Evolutionary conservation across 2,329 filamentous ascomycete genomes (phyloP).

Genomic region (Hypoxylon sp.): DNA sequence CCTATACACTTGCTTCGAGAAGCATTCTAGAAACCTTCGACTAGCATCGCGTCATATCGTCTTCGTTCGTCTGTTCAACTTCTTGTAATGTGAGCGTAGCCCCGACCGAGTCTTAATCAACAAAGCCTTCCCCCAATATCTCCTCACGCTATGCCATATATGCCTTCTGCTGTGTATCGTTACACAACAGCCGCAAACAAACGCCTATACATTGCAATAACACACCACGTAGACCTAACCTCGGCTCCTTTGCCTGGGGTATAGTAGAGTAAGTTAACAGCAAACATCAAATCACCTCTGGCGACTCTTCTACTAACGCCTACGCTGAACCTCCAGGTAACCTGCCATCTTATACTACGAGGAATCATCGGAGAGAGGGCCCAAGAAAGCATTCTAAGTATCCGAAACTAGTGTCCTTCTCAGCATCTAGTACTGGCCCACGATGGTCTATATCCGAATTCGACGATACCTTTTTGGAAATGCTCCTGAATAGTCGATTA

Average conservation of each 20-base stretch:
- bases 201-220: not conserved
- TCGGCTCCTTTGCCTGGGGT: not conserved
- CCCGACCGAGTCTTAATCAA: not conserved
- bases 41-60: not conserved
- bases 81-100: not conserved
- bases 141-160: slow-evolving; percentile 9
- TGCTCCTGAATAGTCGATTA: not conserved
- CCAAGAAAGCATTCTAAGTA: not conserved
- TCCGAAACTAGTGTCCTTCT: not conserved
- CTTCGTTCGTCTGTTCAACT: not conserved
- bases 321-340: not conserved
- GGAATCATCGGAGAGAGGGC: not conserved
- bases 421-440: too few relatives aligned
- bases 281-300: slow-evolving; percentile 7
- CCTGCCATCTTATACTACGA: not conserved
- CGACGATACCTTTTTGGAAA: not conserved
- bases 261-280: slow-evolving; percentile 15
- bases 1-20: slow-evolving; percentile 13
- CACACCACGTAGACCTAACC: not conserved
- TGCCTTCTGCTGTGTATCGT: slow-evolving; percentile 14
- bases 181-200: slow-evolving; percentile 18
- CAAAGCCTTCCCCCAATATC: not conserved
- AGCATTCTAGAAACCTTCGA: slow-evolving; percentile 21
- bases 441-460: not conserved
- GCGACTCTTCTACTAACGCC: not conserved